Base-by-base conservation (phyloP, 176 grass and related monocot species). In the Chrysopogon serrulatus region DNA sequence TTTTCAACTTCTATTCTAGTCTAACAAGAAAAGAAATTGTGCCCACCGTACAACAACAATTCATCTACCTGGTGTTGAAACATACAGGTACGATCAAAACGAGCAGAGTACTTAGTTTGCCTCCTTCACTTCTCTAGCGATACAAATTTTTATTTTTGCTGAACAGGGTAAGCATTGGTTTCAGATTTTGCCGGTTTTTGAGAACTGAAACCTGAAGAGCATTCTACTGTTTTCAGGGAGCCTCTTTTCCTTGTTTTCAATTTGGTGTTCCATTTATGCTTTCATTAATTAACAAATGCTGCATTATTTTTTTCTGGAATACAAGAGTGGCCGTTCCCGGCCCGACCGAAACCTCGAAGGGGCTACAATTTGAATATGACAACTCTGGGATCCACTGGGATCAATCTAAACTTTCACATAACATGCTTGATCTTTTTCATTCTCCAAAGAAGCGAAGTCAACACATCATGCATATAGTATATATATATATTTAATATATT, bases 191-290 rank as follows among this genome's bases (percentile, higher is more conserved):
- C 62, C 18, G 11, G 47, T 69, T 76, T 63, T 81, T 69, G 32
- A 69, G 68, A 83, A 54, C 41, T 72, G 57, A 73, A 78, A 27
- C 6, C 37, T 26, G 37, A 10, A 76, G 51, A 11, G 63, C n/a
- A n/a, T n/a, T n/a, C n/a, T n/a, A n/a, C 1, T 86, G 36, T 69
- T 82, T 84, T 74, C 77, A 54, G 59, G 78, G 79, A 73, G 82
- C 72, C 74, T 47, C 36, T 70, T 74, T 73, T 66, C 88, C 83
- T 36, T 71, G 18, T 82, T 86, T 78, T 65, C 35, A 82, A 65
- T 26, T 40, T 24, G 49, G 19, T 78, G 72, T 37, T 17, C 4
- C 41, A 19, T 84, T 81, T 36, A 21, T 43, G 43, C 72, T 28
- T 82, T n/a, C n/a, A n/a, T n/a, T 37, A 24, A 32, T 84, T 15